A percentile compares a stretch with the other conserved stretches of the same genome.
phyloP scores from a whole-genome alignment of 768 basidiomycete genomes.

The Suillus bovinus region DNA sequence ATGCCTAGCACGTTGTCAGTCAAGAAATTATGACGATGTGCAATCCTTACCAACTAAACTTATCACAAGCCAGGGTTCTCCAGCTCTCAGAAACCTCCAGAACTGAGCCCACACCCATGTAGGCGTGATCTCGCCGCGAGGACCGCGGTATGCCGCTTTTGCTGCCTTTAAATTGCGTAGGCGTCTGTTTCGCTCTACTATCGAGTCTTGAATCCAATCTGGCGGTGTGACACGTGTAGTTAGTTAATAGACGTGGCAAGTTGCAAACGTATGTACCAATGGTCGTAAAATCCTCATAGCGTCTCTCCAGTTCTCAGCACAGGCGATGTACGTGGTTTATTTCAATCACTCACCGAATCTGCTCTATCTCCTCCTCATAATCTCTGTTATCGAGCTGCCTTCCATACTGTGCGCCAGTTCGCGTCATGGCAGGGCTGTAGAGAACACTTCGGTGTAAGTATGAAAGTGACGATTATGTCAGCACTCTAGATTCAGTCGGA shows the following conservation, averaged over 20 bases:
- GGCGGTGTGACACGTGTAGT: slow-evolving; percentile 12
- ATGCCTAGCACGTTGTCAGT: slow-evolving; percentile 53
- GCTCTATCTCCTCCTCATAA: slow-evolving; percentile 66
- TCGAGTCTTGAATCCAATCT: slow-evolving; percentile 99
- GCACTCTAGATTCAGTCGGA: background rate
- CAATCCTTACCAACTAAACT: slow-evolving; percentile 77
- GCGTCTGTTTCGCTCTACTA: slow-evolving; percentile 82
- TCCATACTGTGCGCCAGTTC: slow-evolving; percentile 23
- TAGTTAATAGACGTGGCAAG: slow-evolving; percentile 14
- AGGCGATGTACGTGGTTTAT: background rate
- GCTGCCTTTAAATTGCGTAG: slow-evolving; percentile 50
- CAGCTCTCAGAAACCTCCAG: slow-evolving; percentile 60
- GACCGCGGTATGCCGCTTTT: slow-evolving; percentile 47
- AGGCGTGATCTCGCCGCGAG: slow-evolving; percentile 50
- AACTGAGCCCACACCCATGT: slow-evolving; percentile 64
- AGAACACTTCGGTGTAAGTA: background rate
- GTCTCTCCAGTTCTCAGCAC: slow-evolving; percentile 46
- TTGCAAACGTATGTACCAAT: slow-evolving; percentile 60
- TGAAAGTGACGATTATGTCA: slow-evolving; percentile 1
- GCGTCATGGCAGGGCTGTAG: slow-evolving; percentile 20
- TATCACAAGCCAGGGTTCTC: slow-evolving; percentile 92
- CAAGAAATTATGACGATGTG: background rate
- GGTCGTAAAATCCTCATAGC: slow-evolving; percentile 94
- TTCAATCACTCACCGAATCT: slow-evolving; percentile 50
- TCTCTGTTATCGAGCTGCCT: slow-evolving; percentile 35